Evolutionary conservation across 805 yeast species (phyloP).

Genomic region (Pichia occidentalis): DNA sequence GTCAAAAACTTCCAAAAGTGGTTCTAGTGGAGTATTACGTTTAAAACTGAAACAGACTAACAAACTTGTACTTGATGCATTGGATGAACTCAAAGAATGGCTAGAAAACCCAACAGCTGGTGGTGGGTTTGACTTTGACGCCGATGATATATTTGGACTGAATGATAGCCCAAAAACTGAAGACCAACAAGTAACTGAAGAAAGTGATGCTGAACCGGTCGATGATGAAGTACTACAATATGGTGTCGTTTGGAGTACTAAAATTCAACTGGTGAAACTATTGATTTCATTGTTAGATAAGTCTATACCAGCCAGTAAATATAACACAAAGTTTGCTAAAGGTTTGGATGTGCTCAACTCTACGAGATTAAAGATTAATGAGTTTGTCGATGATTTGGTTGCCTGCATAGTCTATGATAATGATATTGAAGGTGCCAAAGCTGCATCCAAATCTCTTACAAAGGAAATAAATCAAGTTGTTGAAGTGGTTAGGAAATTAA

Average conservation of each 20-base stretch:
- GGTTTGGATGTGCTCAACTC: constrained; percentile 42
- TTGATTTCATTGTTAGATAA: constrained; percentile 52
- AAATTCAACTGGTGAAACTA: constrained; percentile 50
- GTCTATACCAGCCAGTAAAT: constrained; percentile 40
- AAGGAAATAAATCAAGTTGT: constrained; percentile 28
- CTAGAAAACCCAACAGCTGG: constrained; percentile 45
- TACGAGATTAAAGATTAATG: constrained; percentile 38
- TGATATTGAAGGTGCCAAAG: constrained; percentile 32
- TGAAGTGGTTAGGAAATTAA: constrained; percentile 38
- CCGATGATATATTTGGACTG: constrained; percentile 44
- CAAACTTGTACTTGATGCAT: constrained; percentile 49
- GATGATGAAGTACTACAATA: constrained; percentile 22
- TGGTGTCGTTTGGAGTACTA: constrained; percentile 44
- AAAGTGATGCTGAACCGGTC: constrained; percentile 23
- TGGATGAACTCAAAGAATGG: constrained; percentile 68
- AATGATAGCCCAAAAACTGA: constrained; percentile 18
- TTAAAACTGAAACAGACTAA: constrained; percentile 39
- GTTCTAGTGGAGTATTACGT: constrained; percentile 49
- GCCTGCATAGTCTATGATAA: constrained; percentile 45
- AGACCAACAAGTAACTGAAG: constrained; percentile 18
- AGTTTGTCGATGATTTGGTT: constrained; percentile 50
- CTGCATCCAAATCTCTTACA: constrained; percentile 12
- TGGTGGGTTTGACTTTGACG: constrained; percentile 27
- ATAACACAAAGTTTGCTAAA: constrained; percentile 29
- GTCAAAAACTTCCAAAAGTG: constrained; percentile 36